Base-by-base conservation (phyloP, 2,329 filamentous ascomycete genomes). In the Aaosphaeria arxii region DNA sequence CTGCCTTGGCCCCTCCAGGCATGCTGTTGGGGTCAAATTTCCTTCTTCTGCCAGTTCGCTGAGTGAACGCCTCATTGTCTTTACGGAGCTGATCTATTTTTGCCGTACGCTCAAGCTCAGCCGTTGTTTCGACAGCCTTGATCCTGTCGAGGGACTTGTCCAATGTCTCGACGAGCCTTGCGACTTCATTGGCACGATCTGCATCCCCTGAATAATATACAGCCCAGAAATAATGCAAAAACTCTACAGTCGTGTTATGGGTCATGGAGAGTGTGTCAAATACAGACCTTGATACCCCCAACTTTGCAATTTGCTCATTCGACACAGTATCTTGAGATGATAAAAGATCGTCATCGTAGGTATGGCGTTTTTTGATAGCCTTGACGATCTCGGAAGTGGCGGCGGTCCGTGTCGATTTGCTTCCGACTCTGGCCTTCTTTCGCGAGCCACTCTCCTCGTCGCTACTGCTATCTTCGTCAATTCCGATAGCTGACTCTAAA, bases 171-270 rank as follows among this genome's bases (percentile, higher is more conserved):
- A 88, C 85, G 42, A 96, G 79, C 52, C 88, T 90, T 5, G 85
- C 84, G 11, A 96, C 79, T 71, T 99, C 92, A 39, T 79, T 79
- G 0, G 89, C 89, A 32, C 89, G 85, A 50, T 89, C 86, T 1
- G 88, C 74, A 63, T 96, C 89, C 11, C 91, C 92, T 0, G 91
- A 96, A 29, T 95, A 79, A 63, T 95, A 99, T 0, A 91, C 85
- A 32, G 83, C 81, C 92, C 92, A 99, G 74, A 99, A 99, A 69
- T 97, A 95, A 60, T 92, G 89, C n/a, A 99, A 76, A 62, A 97
- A 99, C 64, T 99, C 94, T 35, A 89, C 87, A 0, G 90, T 95
- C 0, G 94, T 99, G 45, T 91, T 91, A 67, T 97, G 91, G 0
- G 92, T 96, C 47, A 88, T 77, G 9, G 76, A 78, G n/a, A 88